These are phyloP conservation scores for Escallonia herrerae DNA, from an alignment of 129 eudicot genomes.

Conservation along the genomic window DNA sequence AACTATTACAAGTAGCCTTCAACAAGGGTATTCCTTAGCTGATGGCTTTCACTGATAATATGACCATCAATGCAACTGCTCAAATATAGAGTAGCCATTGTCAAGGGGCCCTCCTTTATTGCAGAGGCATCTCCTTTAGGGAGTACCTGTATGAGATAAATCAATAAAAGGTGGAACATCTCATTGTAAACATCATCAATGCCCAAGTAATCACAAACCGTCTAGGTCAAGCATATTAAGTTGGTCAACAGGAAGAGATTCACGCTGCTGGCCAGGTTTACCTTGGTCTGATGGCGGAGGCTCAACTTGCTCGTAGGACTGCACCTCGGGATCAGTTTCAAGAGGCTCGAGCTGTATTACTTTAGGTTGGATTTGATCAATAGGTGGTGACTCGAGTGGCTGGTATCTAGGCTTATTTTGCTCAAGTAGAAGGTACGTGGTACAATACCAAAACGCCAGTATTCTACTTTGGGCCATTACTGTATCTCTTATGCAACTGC, in stretches of 20 bases:
- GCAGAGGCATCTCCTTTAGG: conserved; percentile 44
- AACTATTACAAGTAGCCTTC: conserved; percentile 2
- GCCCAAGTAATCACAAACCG: conserved; percentile 72
- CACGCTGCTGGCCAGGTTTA: conserved; percentile 57
- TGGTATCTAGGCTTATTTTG: conserved; percentile 88
- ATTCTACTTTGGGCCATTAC: conserved; percentile 76
- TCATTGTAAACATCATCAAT: conserved; percentile 23
- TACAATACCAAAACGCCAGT: conserved; percentile 71
- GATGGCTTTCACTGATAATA: conserved; percentile 10
- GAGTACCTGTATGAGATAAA: conserved; percentile 86
- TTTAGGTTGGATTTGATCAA: conserved; percentile 23
- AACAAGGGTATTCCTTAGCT: conserved; percentile 13
- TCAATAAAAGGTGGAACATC: conserved; percentile 44
- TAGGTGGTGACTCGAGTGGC: conserved; percentile 60
- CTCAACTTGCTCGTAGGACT: conserved; percentile 44
- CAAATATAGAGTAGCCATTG: conserved; percentile 15
- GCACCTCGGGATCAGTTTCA: conserved; percentile 46
- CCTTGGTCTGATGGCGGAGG: conserved; percentile 64
- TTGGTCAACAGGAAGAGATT: conserved; percentile 51
- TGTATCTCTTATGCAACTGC: conserved; percentile 59
- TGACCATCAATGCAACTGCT: conserved; percentile 16
- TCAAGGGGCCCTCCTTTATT: conserved; percentile 40
- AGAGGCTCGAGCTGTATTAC: conserved; percentile 32
- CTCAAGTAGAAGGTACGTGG: conserved; percentile 75
- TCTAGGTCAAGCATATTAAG: conserved; percentile 72